Evolutionary conservation across 1,284 basidiomycete species (phyloP).

Genomic region (Austropuccinia psidii): DNA sequence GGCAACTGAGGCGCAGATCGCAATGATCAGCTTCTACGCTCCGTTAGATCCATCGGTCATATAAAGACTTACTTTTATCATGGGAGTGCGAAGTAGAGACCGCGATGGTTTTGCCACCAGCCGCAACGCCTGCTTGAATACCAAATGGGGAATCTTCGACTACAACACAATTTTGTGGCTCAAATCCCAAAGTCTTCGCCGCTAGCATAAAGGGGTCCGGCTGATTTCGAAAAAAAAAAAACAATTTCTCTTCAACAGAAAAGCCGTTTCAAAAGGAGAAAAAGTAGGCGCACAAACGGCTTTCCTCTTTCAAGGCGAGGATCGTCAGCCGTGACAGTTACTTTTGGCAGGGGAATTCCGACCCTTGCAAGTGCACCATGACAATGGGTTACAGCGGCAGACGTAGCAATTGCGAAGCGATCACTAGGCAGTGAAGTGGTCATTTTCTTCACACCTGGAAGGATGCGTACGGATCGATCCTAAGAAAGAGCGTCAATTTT

Average conservation of each 20-base stretch:
- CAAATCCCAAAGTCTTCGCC: conserved; percentile 61
- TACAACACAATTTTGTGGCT: conserved; percentile 54
- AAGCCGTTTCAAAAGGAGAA: neutral
- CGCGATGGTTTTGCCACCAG: conserved; percentile 66
- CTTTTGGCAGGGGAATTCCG: conserved; percentile 61
- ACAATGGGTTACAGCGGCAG: conserved; percentile 62
- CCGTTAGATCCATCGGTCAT: neutral
- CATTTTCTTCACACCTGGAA: conserved; percentile 64
- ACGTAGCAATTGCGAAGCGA: conserved; percentile 66
- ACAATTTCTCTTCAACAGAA: neutral
- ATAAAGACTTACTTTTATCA: conserved; percentile 35
- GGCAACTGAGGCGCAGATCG: neutral
- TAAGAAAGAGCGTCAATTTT: too few relatives aligned
- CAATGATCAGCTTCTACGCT: neutral
- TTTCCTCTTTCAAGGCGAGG: conserved; percentile 49
- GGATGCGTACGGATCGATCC: conserved; percentile 55
- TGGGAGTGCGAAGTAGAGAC: conserved; percentile 57
- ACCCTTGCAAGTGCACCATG: conserved; percentile 64
- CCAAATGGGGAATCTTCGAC: conserved; percentile 52
- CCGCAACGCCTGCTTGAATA: conserved; percentile 61
- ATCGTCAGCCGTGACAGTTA: conserved; percentile 72
- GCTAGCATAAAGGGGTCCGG: conserved; percentile 69
- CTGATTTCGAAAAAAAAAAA: conserved; percentile 43
- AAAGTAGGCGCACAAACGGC: conserved; percentile 43
- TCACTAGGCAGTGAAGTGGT: conserved; percentile 62